Percentiles rank a stretch among this genome's conserved stretches.
These are phyloP conservation scores for Chimonanthus salicifolius DNA, from an alignment of 164 flowering plant species.

Conservation along the genomic window DNA sequence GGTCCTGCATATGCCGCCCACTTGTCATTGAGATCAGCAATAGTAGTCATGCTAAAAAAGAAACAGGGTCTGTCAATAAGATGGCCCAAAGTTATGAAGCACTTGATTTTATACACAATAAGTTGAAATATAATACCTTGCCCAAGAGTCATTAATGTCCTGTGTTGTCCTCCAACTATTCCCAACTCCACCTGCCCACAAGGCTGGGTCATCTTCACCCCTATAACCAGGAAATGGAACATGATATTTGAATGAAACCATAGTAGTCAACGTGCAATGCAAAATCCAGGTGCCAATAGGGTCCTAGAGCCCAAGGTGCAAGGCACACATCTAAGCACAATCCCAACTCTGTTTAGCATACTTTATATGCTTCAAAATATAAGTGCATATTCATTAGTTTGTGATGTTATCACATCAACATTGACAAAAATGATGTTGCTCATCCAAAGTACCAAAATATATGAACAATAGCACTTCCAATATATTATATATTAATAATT, in stretches of 20 bases:
- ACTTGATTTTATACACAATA: not conserved
- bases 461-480: no score
- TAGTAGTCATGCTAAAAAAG: conserved; percentile 66
- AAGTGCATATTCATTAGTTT: no score
- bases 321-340: no score
- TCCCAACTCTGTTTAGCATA: no score
- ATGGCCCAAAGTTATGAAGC: not conserved
- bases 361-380: no score
- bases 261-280: no score
- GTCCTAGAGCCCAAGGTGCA: no score
- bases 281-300: no score
- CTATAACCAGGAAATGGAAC: conserved; percentile 28
- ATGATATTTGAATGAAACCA: not conserved
- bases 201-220: conserved; percentile 92
- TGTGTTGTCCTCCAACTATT: conserved; percentile 98
- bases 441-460: no score
- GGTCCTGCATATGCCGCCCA: conserved; percentile 99
- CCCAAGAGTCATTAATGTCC: conserved; percentile 92
- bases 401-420: no score
- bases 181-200: conserved; percentile 83
- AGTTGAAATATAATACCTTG: conserved; percentile 45
- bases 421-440: no score
- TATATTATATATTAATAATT: no score
- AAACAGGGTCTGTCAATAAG: conserved; percentile 12
- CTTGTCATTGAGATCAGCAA: conserved; percentile 90